These are phyloP conservation scores for Colletotrichum lupini DNA, from an alignment of 2,329 filamentous ascomycete species.

Conservation along the genomic window DNA sequence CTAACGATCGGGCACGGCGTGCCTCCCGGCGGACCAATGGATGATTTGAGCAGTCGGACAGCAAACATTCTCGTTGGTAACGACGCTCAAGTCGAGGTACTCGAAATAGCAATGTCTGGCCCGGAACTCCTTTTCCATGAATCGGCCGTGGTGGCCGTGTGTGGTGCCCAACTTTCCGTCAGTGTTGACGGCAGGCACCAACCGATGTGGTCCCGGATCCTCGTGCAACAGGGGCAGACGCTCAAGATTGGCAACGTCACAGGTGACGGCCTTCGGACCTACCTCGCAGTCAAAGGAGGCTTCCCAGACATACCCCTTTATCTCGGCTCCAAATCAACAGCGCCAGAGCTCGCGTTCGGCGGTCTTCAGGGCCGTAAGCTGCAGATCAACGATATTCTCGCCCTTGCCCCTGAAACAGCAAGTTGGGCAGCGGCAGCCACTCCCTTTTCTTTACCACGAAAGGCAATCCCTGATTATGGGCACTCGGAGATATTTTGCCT, in stretches of 20 bases:
- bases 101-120: constrained; percentile 53
- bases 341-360: constrained; percentile 66
- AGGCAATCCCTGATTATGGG: constrained; percentile 25
- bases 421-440: constrained; percentile 1
- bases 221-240: neutral
- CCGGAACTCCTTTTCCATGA: neutral
- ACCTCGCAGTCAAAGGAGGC: constrained; percentile 63
- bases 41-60: constrained; percentile 65
- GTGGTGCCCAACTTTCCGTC: neutral
- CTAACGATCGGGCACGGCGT: constrained; percentile 67
- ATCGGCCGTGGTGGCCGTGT: neutral
- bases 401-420: constrained; percentile 46
- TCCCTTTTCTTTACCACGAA: neutral
- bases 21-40: constrained; percentile 70
- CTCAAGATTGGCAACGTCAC: constrained; percentile 55
- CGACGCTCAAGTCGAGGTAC: constrained; percentile 56
- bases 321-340: constrained; percentile 69
- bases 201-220: constrained; percentile 6
- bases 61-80: constrained; percentile 72
- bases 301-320: constrained; percentile 60
- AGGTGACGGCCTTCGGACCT: constrained; percentile 64
- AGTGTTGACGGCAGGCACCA: neutral
- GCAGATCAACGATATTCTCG: constrained; percentile 63
- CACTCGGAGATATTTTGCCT: constrained; percentile 41
- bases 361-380: constrained; percentile 69